Evolutionary conservation across 176 grass and related monocot species (phyloP), one percentile per base, ranked within the genome.

Genomic region (Avena insularis): DNA sequence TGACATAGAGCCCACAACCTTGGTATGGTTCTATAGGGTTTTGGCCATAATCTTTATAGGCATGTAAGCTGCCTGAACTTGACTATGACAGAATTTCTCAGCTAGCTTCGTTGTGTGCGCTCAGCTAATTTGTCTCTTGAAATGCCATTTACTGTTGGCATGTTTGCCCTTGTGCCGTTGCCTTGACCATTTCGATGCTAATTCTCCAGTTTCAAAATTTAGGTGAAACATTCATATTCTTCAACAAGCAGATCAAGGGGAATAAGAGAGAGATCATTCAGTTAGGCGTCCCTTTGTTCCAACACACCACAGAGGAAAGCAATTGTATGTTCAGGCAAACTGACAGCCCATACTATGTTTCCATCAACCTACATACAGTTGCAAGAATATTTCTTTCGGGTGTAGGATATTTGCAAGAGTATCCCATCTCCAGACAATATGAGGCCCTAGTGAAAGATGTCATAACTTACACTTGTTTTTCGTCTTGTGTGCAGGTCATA

Each of bases 201-300:
- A 91, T 81, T 62, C 15, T 91, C 53, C 77, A 82, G 56, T 53
- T 86, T 68, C 29, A 68, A 31, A 78, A 74, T 90, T 74, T 82
- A 99, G 97, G 97, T 72, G 97, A 99, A 55, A 97, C 97, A 20
- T 99, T 94, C 84, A 99, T 99, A 91, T 94, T 93, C 83, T 99
- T 99, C 87, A 99, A 99, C 88, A 99, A 97, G 83, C 87, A 99
- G 74, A 94, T 96, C 59, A 99, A 99, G 81, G 94, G 97, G 83
- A 94, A 99, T 86, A 99, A 97, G 81, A 96, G 94, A 75, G 97
- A 99, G 89, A 94, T 99, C 59, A 92, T 99, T 92, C 97, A 99
- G 89, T 90, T 99, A 0, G 97, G 97, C 0, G 92, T 93, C 57
- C 94, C 97, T 47, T 83, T 99, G 59, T 99, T 99, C 88, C 97